phyloP scores from a whole-genome alignment of 345 rosid species.

The Cardamine chenopodiifolia region DNA sequence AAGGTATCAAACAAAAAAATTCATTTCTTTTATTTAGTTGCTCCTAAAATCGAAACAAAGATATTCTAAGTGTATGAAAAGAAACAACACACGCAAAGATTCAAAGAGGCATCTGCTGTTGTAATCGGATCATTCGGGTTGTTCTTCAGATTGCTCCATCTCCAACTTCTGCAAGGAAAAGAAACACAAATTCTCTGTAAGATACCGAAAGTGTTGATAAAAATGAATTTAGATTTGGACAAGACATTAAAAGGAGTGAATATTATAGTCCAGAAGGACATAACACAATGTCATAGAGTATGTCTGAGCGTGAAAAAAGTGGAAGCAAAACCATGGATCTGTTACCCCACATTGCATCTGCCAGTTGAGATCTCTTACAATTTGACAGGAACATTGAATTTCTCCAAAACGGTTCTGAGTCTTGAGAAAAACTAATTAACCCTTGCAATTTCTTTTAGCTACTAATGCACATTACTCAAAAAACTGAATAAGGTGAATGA shows the following conservation, averaged over 20 bases:
- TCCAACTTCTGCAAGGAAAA: conserved; percentile 37
- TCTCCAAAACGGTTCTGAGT: background rate
- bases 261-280: background rate
- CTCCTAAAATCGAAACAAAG: conserved; percentile 33
- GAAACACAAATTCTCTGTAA: background rate
- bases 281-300: conserved; percentile 4
- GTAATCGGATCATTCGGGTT: conserved; percentile 27
- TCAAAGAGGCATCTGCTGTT: conserved; percentile 19
- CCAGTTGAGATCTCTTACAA: background rate
- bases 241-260: background rate
- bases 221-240: too few species aligned
- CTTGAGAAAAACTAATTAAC: background rate
- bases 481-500: conserved; percentile 14
- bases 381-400: background rate
- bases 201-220: background rate
- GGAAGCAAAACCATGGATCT: conserved; percentile 1
- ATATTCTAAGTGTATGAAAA: conserved; percentile 25
- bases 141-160: conserved; percentile 37
- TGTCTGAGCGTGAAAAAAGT: background rate
- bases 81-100: conserved; percentile 3
- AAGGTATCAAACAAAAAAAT: background rate
- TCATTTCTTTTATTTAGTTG: conserved; percentile 27
- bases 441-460: background rate
- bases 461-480: background rate
- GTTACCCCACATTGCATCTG: background rate